Evolutionary conservation across 2,329 filamentous ascomycete species (phyloP), one percentile per base, ranked within the genome.

Genomic region (Aspergillus fumigatiaffinis): DNA sequence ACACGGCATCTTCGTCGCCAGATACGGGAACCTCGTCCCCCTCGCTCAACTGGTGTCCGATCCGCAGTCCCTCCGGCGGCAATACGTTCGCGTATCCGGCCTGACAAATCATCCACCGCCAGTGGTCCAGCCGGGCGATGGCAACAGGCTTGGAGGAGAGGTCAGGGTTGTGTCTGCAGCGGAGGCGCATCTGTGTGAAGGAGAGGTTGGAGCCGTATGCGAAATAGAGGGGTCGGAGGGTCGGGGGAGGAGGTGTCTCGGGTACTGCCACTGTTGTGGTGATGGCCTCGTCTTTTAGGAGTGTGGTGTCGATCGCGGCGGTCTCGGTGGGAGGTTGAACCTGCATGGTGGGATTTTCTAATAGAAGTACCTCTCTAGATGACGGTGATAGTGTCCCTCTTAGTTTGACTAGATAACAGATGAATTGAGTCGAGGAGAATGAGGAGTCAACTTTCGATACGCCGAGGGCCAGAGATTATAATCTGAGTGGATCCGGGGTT

Each of bases 191-290:
- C 52, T 78, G 76, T 3, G 66, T 70, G 25, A 71, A 68, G 4
- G 76, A 77, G 28, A 78, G 72, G 55, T 78, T 78, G 46, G 74
- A 77, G 52, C 76, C 76, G 57, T 75, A 78, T 53, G 76, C 75
- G 57, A 78, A 77, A 62, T 78, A 77, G 62, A 76, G 71, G 35
- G 71, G 66, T 55, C 65, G 66, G 20, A 55, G 53, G 47, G 52
- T 71, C 65, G 68, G 66, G 63, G 26, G 32, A 68, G 26, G 60
- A 21, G 42, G 23, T 23, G 52, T 41, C 12, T 29, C 44, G n/a
- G 41, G 5, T 44, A 44, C 20, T 21, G n/a, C 5, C 4, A 44
- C 9, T 1, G 47, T 50, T 29, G 52, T 55, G 41, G 35, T 59
- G 8, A 51, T 57, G 51, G 3, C 5, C 12, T 20, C 46, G 3